These are phyloP conservation scores for Platismatia glauca DNA, from an alignment of 495 filamentous ascomycete species.

Conservation along the genomic window DNA sequence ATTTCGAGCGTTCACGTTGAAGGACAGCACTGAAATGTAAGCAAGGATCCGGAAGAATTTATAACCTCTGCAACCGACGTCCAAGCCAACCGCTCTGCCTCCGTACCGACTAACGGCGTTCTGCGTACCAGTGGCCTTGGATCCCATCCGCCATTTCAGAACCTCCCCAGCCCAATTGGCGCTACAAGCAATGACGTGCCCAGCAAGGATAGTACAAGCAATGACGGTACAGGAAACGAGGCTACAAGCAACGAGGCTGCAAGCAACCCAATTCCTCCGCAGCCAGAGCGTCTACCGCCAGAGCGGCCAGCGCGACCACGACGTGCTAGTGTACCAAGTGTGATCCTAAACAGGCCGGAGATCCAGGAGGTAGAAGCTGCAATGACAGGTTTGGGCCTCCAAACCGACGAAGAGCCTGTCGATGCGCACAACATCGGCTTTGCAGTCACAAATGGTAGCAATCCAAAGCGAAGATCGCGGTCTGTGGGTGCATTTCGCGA, in stretches of 20 bases:
- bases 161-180: background rate
- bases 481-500: slow-evolving; percentile 27
- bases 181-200: background rate
- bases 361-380: slow-evolving; percentile 16
- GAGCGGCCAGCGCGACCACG: slow-evolving; percentile 18
- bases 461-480: slow-evolving; percentile 30
- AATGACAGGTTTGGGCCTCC: slow-evolving; percentile 19
- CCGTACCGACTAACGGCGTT: slow-evolving; percentile 19
- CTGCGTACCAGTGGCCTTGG: slow-evolving; percentile 23
- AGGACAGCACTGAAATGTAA: background rate
- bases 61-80: slow-evolving; percentile 23
- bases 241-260: background rate
- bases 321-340: slow-evolving; percentile 23
- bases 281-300: slow-evolving; percentile 13
- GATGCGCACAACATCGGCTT: slow-evolving; percentile 23
- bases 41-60: slow-evolving; percentile 21
- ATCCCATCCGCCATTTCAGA: slow-evolving; percentile 14
- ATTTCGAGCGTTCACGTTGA: background rate
- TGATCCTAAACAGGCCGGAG: slow-evolving; percentile 19
- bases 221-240: no score
- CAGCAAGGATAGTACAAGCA: no score
- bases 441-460: slow-evolving; percentile 26
- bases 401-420: slow-evolving; percentile 8
- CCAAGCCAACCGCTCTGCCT: slow-evolving; percentile 17
- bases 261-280: background rate